Percentiles rank a stretch among this genome's conserved stretches.
These are phyloP conservation scores for Knoxdaviesia proteae DNA, from an alignment of 2,329 filamentous ascomycete genomes.

Conservation along the genomic window DNA sequence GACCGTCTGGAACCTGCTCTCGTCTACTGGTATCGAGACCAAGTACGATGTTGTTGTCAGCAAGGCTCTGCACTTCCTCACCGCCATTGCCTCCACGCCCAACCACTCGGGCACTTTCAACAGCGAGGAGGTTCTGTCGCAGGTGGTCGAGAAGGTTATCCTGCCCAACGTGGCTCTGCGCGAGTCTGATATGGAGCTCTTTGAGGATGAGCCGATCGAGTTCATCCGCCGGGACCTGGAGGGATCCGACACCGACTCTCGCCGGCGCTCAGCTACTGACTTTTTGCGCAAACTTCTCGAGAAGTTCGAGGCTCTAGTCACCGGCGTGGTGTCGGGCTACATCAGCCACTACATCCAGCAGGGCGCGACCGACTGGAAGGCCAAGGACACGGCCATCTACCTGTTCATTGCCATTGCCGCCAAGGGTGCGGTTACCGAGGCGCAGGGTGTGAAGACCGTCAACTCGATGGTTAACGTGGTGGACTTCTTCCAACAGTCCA, in stretches of 20 bases:
- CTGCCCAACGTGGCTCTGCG: constrained; percentile 79
- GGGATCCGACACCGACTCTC: constrained; percentile 86
- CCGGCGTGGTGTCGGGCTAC: constrained; percentile 69
- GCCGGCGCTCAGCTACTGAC: constrained; percentile 79
- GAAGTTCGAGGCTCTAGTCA: constrained; percentile 71
- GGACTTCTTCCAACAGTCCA: constrained; percentile 83
- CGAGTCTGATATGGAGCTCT: constrained; percentile 85
- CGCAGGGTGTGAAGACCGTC: constrained; percentile 75
- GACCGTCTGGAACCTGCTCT: constrained; percentile 79
- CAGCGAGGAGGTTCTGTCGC: constrained; percentile 53
- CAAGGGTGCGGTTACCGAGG: constrained; percentile 70
- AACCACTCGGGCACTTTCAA: constrained; percentile 75
- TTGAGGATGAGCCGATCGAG: constrained; percentile 97
- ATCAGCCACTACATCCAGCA: constrained; percentile 72
- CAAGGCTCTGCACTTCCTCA: constrained; percentile 85
- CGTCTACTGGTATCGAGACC: constrained; percentile 64
- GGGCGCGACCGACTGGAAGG: constrained; percentile 72
- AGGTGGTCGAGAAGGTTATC: constrained; percentile 91
- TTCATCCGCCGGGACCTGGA: constrained; percentile 91
- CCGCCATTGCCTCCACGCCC: constrained; percentile 59
- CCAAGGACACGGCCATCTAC: constrained; percentile 96
- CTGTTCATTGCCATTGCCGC: constrained; percentile 87
- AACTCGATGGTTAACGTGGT: constrained; percentile 78
- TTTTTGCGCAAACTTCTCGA: constrained; percentile 79
- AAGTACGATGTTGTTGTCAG: constrained; percentile 92